Percentiles rank a stretch among this genome's conserved stretches.
phyloP scores from a whole-genome alignment of 2,329 filamentous ascomycete species.

The Aureobasidium sp. region DNA sequence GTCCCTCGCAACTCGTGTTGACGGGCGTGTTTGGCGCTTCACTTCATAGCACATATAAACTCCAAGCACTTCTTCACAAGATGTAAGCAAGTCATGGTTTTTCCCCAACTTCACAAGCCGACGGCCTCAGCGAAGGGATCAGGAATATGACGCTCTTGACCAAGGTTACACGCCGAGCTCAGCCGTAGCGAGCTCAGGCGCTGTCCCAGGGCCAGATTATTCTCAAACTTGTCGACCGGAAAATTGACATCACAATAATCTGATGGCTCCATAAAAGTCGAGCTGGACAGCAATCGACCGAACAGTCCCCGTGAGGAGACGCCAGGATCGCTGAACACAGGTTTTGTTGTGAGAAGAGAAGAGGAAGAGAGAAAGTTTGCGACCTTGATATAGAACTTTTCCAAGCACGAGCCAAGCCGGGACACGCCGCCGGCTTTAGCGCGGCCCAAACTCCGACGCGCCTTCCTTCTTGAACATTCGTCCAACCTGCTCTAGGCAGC shows the following conservation, averaged over 20 bases:
- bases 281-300: conserved; percentile 81
- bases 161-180: conserved; percentile 54
- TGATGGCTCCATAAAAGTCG: conserved; percentile 80
- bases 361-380: conserved; percentile 24
- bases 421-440: conserved; percentile 7
- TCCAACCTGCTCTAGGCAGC: background rate
- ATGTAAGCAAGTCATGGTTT: conserved; percentile 63
- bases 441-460: conserved; percentile 2
- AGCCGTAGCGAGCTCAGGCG: conserved; percentile 60
- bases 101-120: conserved; percentile 81
- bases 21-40: background rate
- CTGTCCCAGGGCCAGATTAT: conserved; percentile 48
- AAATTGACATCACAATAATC: conserved; percentile 66
- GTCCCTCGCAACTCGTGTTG: conserved; percentile 3
- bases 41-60: background rate
- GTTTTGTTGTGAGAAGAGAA: conserved; percentile 51
- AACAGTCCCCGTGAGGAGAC: conserved; percentile 45
- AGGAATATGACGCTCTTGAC: conserved; percentile 77
- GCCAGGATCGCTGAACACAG: conserved; percentile 80
- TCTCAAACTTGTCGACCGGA: conserved; percentile 97
- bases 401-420: background rate
- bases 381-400: conserved; percentile 15
- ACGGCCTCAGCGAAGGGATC: conserved; percentile 83
- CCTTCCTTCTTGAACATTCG: background rate
- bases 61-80: background rate